Percentiles rank a stretch among this genome's conserved stretches.
phyloP scores from a whole-genome alignment of 1,139 yeast genomes.

The Taiozyma sp. region DNA sequence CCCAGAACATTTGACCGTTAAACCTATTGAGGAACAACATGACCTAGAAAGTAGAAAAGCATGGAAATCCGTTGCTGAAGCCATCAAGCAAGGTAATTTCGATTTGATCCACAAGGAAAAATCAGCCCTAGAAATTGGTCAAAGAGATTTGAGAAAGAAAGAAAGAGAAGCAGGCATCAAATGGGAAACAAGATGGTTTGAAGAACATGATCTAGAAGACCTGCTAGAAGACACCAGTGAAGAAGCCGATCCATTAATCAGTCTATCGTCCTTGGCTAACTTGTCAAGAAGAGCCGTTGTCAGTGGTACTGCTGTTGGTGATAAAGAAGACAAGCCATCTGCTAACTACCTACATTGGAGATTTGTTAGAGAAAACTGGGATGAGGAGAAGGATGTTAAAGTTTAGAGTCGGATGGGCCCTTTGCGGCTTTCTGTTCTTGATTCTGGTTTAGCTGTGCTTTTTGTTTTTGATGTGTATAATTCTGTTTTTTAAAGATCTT shows the following conservation, averaged over 20 bases:
- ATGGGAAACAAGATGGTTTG: constrained; percentile 84
- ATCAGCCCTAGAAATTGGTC: constrained; percentile 71
- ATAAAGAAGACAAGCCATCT: constrained; percentile 39
- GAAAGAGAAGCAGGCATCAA: constrained; percentile 55
- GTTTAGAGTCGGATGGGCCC: constrained; percentile 5
- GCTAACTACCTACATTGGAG: constrained; percentile 64
- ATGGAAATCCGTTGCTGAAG: constrained; percentile 86
- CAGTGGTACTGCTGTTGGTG: constrained; percentile 53
- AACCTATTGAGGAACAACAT: constrained; percentile 73
- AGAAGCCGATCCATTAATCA: constrained; percentile 40
- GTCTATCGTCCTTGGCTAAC: constrained; percentile 47
- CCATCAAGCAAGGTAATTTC: constrained; percentile 67
- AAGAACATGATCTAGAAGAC: constrained; percentile 41
- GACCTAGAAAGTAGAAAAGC: constrained; percentile 76
- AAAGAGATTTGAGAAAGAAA: constrained; percentile 70
- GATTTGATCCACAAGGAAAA: constrained; percentile 71
- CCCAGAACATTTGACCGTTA: constrained; percentile 59
- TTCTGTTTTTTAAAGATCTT: neutral
- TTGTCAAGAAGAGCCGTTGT: constrained; percentile 61
- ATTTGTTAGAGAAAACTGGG: constrained; percentile 48
- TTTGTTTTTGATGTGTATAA: neutral
- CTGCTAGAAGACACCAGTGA: constrained; percentile 19
- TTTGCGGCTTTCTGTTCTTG: neutral
- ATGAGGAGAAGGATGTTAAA: constrained; percentile 51
- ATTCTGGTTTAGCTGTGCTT: neutral